Conservation (phyloP, 2,329 filamentous ascomycete species). For the Ascocoryne sarcoides region DNA sequence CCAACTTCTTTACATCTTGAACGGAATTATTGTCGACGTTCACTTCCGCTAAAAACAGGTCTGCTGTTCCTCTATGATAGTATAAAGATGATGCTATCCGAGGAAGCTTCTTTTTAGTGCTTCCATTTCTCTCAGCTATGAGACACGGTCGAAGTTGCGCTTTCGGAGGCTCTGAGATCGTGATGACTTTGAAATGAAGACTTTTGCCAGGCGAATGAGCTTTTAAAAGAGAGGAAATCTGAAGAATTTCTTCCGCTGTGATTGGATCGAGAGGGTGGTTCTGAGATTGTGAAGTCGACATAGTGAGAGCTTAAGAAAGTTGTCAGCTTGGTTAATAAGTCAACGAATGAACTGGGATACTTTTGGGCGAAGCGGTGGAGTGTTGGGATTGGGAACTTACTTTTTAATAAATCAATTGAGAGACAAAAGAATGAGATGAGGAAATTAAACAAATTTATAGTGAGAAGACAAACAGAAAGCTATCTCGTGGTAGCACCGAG, state of each 20-base stretch:
- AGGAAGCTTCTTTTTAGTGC: slow-evolving; percentile 1
- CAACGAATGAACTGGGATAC: too few species aligned
- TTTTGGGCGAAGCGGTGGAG: too few species aligned
- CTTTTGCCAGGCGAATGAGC: slow-evolving; percentile 7
- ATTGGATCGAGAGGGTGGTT: slow-evolving; percentile 20
- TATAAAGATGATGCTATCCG: slow-evolving; percentile 15
- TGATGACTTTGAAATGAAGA: slow-evolving; percentile 21
- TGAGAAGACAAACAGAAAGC: too few species aligned
- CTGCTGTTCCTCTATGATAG: slow-evolving; percentile 17
- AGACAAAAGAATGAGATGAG: too few species aligned
- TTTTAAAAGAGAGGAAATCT: slow-evolving; percentile 16
- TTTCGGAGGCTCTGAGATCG: slow-evolving; percentile 20
- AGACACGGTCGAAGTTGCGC: slow-evolving; percentile 13
- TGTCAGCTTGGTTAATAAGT: background rate
- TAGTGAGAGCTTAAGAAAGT: background rate
- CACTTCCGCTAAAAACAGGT: slow-evolving; percentile 17
- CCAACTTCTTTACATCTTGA: slow-evolving; percentile 13
- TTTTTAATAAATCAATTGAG: too few species aligned
- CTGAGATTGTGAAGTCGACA: background rate
- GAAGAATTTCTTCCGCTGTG: slow-evolving; percentile 14
- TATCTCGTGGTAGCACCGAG: too few species aligned
- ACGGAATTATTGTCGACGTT: slow-evolving; percentile 12
- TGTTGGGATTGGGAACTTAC: too few species aligned
- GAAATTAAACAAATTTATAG: too few species aligned
- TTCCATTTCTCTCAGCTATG: slow-evolving; percentile 16